Evolutionary conservation across 805 yeast genomes (phyloP).

Genomic region (Metschnikowia cerradonensis): DNA sequence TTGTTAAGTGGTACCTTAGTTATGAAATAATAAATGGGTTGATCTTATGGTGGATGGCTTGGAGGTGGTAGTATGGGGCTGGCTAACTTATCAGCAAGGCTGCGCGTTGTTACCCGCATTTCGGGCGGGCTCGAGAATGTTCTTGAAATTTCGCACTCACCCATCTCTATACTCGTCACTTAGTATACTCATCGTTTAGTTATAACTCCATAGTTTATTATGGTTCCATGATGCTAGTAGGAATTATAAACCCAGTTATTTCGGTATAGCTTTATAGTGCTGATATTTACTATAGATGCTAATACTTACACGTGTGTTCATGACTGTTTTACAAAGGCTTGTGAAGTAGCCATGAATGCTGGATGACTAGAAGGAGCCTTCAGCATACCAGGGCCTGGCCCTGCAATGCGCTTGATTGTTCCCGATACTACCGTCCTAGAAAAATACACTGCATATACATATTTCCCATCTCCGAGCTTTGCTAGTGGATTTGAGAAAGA

Average conservation of each 20-base stretch:
- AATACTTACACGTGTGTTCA: not conserved
- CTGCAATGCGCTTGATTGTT: conserved; percentile 11
- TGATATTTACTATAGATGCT: no score
- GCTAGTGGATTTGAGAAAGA: conserved; percentile 79
- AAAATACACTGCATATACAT: conserved; percentile 58
- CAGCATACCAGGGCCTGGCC: conserved; percentile 13
- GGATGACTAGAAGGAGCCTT: conserved; percentile 16
- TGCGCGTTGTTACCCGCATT: conserved; percentile 8
- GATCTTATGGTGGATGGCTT: not conserved
- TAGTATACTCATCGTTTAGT: no score
- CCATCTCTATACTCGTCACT: not conserved
- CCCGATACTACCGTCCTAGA: conserved; percentile 65
- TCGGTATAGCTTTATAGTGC: no score
- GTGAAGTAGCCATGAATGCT: conserved; percentile 12
- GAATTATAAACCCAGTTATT: no score
- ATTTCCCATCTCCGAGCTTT: conserved; percentile 68
- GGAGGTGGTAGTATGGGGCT: not conserved
- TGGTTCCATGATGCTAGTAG: no score
- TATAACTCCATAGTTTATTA: no score
- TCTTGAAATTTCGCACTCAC: conserved; percentile 5
- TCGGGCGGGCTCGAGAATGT: conserved; percentile 9
- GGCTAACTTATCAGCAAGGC: not conserved
- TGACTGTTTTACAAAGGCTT: conserved; percentile 15
- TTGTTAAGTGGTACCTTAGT: not conserved
- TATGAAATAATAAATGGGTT: no score